Evolutionary conservation across 78 protist genomes (phyloP), one percentile per base, ranked within the genome.

Genomic region (Goniomonas avonlea): DNA sequence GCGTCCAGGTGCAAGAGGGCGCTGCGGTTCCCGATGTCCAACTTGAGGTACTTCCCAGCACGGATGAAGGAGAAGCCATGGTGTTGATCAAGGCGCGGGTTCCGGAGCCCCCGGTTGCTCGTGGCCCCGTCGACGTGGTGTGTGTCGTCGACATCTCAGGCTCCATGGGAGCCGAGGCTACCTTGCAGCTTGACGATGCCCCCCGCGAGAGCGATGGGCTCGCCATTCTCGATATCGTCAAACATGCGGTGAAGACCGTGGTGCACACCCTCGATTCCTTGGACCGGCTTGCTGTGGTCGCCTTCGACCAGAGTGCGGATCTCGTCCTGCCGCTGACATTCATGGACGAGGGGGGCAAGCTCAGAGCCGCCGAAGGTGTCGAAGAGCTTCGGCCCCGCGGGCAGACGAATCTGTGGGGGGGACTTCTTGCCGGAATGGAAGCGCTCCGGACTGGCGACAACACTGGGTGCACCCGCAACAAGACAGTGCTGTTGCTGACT

Each of bases 321-420:
- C 34, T 68, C 23, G 60, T n/a, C 34, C 45, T 87, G 5, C 47
- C 77, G 32, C 38, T 77, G 40, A 37, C 8, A 5, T 29, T 27
- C 20, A 59, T 89, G 87, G 15, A 29, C 31, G 66, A 55, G 17
- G 45, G 7, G 18, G 79, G 82, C 3, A 39, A 27, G 65, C 15
- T 5, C 29, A 17, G 21, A 1, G 84, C 84, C 23, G 5, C 31
- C 37, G 27, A 3, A 0, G 55, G 39, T 29, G 29, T 85, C 32
- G 77, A 74, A 31, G 76, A 23, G 38, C 29, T 85, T 29, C 31
- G 13, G 3, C 56, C 89, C 20, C 31, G 23, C n/a, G 79, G 78
- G 5, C 11, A 43, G 45, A 88, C 91, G 32, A 85, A 88, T 59
- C 1, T 88, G 31, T 88, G 91, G 91, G 91, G 74, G 58, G 91